Base-by-base conservation (phyloP, 2,329 filamentous ascomycete genomes). In the Celoporthe dispersa region DNA sequence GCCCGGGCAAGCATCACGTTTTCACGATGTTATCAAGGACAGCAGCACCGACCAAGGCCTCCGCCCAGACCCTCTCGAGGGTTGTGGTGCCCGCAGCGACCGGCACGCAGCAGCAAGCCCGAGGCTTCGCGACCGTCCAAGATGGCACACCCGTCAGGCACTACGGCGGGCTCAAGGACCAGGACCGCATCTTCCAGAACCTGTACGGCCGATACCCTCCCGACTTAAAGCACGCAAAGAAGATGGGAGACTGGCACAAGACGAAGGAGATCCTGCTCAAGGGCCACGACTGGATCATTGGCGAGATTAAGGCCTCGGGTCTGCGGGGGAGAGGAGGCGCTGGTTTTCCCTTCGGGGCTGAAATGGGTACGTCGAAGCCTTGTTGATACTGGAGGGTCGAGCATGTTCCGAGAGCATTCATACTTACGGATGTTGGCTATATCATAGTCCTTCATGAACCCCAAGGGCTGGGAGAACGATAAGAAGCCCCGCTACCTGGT, bases 141-240 rank as follows among this genome's bases (percentile, higher is more conserved):
- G 92, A 94, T 82, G 86, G 85, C 77, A 83, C 88, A 73, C 86
- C 91, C 66, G 91, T 92, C 81, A 90, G 88, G 75, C 87, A 88
- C 75, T 92, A 97, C 82, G 94, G 96, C 77, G 94, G 94, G 70
- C 88, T 99, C 76, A 92, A 90, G 84, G 96, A 99, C 81, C 94
- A 98, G 85, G 96, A 99, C 84, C 91, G 96, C 78, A 99, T 99
- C 83, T 99, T 99, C 85, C 94, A 97, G 85, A 99, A 99, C 84
- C 88, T 99, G 71, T 99, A 99, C 85, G 91, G 94, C 78, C 94
- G 96, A 80, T 94, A 93, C 84, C 94, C 94, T 66, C 88, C 94
- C 73, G 94, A 98, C 81, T 84, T 99, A 76, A 95, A 96, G 86
- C 94, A 90, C 79, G 94, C 96, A 67, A 94, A 94, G 91, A 97